A percentile compares a stretch with the other conserved stretches of the same genome.
These are phyloP conservation scores for Rhodomyrtus tomentosa DNA, from an alignment of 345 rosid genomes.

Conservation along the genomic window DNA sequence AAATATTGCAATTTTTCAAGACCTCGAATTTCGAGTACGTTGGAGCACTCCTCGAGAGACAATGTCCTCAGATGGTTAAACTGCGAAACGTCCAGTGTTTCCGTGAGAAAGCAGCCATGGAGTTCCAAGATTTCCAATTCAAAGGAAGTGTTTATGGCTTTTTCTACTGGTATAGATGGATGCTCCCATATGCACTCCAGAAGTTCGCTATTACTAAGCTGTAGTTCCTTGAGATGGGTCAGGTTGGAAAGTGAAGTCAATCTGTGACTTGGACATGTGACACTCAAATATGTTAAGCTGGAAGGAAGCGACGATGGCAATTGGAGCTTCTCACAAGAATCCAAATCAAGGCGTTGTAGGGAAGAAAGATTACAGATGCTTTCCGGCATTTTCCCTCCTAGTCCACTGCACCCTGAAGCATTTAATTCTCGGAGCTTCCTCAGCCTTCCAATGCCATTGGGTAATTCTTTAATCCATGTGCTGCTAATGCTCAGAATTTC, in stretches of 20 bases:
- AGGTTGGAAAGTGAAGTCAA: background rate
- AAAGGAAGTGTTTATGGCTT: too few relatives aligned
- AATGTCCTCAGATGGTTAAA: background rate
- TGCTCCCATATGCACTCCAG: background rate
- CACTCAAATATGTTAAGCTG: background rate
- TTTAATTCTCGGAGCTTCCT: background rate
- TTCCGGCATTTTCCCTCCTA: background rate
- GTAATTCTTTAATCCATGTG: background rate
- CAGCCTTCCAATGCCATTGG: background rate
- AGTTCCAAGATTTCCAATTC: background rate
- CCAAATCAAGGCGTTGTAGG: too few relatives aligned
- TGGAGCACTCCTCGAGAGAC: rapidly evolving
- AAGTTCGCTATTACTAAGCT: rapidly evolving
- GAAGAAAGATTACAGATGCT: too few relatives aligned
- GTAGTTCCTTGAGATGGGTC: background rate
- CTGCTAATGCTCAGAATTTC: too few relatives aligned
- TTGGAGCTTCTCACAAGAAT: rapidly evolving
- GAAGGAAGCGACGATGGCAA: background rate
- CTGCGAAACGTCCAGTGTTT: background rate
- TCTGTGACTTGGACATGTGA: background rate
- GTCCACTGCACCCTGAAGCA: rapidly evolving
- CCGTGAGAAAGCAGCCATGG: rapidly evolving
- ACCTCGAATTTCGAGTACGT: too few relatives aligned
- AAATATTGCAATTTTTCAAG: too few relatives aligned
- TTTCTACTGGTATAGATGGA: background rate